Evolutionary conservation across 768 basidiomycete genomes (phyloP), one percentile per base, ranked within the genome.

Genomic region (Pulveroboletus ravenelii): DNA sequence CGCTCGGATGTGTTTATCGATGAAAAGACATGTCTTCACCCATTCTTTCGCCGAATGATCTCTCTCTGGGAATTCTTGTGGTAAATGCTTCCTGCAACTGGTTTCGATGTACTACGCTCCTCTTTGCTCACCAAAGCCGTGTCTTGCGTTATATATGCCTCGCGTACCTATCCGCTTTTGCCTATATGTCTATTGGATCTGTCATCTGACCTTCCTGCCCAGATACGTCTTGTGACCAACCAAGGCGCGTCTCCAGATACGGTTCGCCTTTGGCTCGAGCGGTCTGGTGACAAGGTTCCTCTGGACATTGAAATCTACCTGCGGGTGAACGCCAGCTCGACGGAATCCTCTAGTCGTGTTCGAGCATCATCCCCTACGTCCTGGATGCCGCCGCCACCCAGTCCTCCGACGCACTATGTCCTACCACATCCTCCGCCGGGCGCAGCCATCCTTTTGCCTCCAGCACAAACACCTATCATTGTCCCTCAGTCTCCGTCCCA

Each of bases 241-340:
- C 84, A 82, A 52, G 74, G 78, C 36, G 73, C 84, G 9, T 86
- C 87, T 27, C 79, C 88, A 25, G 88, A 91, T 61, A 88, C 84
- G 6, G 79, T 91, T 43, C 83, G 89, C 8, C 75, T 91, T 10
- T 91, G 89, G 88, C 75, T 91, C 0, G 87, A 89, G 64, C 82
- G 88, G 25, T 85, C 89, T 12, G 89, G 89, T 15, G 71, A 74
- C 45, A 75, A 68, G 5, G 80, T 83, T 6, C 84, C 88, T 6
- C 76, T 91, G 9, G 89, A 89, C 63, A 87, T 91, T 52, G 87
- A 89, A 63, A 88, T 91, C 41, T 84, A 81, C 63, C 71, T 91
- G 35, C 82, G 81, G 32, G 78, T 84, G 25, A 69, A 70, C 32
- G 67, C 60, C 17, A 49, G 63, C 35, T 63, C 62, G 55, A 39